phyloP scores from a whole-genome alignment of 805 yeast genomes.

The Myxozyma nipponensis region DNA sequence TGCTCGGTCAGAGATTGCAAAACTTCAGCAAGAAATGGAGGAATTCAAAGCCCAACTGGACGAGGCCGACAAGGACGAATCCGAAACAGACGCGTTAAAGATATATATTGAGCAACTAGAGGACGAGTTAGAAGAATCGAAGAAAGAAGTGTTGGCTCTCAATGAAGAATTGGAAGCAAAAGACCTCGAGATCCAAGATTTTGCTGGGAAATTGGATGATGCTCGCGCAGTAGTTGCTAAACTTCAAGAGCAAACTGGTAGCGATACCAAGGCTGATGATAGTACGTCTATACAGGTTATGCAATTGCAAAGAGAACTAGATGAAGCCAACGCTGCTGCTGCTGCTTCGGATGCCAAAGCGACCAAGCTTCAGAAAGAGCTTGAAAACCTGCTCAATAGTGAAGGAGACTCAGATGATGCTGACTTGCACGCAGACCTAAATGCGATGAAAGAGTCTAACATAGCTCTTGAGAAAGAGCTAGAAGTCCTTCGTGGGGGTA shows the following conservation, averaged over 20 bases:
- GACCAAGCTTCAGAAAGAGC: not conserved
- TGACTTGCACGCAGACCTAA: not conserved
- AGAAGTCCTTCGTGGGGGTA: not conserved
- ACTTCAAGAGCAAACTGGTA: not conserved
- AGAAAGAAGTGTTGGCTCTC: conserved; percentile 13
- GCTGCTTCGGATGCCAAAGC: not conserved
- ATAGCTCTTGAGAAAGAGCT: not conserved
- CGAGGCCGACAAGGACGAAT: conserved; percentile 19
- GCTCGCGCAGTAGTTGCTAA: not conserved
- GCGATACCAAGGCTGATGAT: not conserved
- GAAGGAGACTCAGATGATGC: not conserved
- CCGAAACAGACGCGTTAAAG: conserved; percentile 6
- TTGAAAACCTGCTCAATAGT: not conserved
- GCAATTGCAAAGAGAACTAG: not conserved
- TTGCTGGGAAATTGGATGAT: not conserved
- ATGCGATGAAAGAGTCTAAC: not conserved
- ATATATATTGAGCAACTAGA: conserved; percentile 13
- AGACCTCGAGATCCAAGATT: not conserved
- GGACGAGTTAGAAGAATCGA: conserved; percentile 10
- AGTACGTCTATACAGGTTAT: too few relatives aligned
- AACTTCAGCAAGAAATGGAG: conserved; percentile 22
- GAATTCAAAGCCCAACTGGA: conserved; percentile 21
- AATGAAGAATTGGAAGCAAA: conserved; percentile 6
- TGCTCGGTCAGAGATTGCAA: conserved; percentile 12
- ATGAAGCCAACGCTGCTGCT: not conserved